phyloP scores from a whole-genome alignment of 345 rosid species.

The Gossypium turneri region DNA sequence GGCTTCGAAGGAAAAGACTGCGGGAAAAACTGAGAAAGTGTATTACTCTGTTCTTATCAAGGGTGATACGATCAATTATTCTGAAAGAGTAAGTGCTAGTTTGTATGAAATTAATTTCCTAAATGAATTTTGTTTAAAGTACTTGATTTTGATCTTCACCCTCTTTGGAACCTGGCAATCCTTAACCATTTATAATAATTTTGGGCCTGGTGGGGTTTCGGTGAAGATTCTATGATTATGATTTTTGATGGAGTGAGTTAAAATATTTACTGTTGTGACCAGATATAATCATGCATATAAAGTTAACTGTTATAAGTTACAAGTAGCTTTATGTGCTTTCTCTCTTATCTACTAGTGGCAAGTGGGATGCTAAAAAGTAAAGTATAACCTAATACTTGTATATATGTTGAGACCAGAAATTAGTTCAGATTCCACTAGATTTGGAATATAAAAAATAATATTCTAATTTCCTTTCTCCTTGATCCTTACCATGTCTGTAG shows the following conservation, averaged over 20 bases:
- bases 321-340: not conserved
- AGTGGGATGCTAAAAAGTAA: not conserved
- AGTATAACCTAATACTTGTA: not conserved
- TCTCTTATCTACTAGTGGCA: not conserved
- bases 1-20: slow-evolving; percentile 21
- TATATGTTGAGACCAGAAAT: not conserved
- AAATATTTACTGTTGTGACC: not conserved
- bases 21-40: slow-evolving; percentile 46
- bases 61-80: slow-evolving; percentile 63
- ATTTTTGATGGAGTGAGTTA: not conserved
- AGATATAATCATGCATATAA: not conserved
- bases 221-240: not conserved
- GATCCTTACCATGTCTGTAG: not conserved
- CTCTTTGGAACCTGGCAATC: not conserved
- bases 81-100: slow-evolving; percentile 15
- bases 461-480: not conserved
- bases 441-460: not conserved
- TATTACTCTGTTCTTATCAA: slow-evolving; percentile 90
- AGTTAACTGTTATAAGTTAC: not conserved
- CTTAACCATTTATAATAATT: not conserved
- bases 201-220: not conserved
- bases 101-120: slow-evolving; percentile 7
- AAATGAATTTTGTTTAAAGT: not conserved
- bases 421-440: not conserved
- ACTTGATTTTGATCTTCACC: not conserved